Base-by-base conservation (phyloP, 1,139 yeast species). In the Saccharomyces hybrid region DNA sequence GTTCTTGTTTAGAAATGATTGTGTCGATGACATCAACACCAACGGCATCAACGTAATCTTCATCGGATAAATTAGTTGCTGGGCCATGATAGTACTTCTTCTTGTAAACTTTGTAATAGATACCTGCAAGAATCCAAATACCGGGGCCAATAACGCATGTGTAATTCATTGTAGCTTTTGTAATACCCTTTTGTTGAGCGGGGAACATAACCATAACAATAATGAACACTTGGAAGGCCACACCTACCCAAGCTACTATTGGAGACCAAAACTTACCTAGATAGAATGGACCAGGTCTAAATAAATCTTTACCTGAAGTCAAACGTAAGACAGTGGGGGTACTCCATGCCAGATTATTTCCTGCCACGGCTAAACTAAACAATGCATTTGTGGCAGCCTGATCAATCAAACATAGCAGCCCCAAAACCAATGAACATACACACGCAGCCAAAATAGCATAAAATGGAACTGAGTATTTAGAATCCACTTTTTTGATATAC, bases 201-300 rank as follows among this genome's bases (percentile, higher is more conserved):
- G 83, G 82, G 68, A 79, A 76, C 76, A 76, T 73, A 51, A 76
- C 77, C 71, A 80, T 65, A 42, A 79, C 61, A 47, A 79, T 73
- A 50, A 78, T 73, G 62, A 76, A 77, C 16, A 61, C 53, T 60
- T 71, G 68, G 61, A 73, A 71, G 8, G 58, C 48, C 38, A 73
- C 69, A 2, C 76, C 68, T 49, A 64, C 60, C 72, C 74, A 70
- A 27, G 76, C 77, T 34, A 78, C 65, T 11, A 77, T 59, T 9
- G 75, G 75, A 1, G 85, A 80, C 52, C 75, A 62, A 14, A 69
- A 56, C 6, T 71, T 68, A 31, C 90, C 90, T 59, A 83, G 71
- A 66, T 80, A 79, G 64, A 84, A 84, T 6, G 81, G 78, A 8
- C 91, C 91, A 0, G 88, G 88, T 19, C 70, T 73, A 65, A 84